Percentiles rank a stretch among this genome's conserved stretches.
Evolutionary conservation across 306 rosid species (phyloP).

Genomic region (Quercus variabilis): DNA sequence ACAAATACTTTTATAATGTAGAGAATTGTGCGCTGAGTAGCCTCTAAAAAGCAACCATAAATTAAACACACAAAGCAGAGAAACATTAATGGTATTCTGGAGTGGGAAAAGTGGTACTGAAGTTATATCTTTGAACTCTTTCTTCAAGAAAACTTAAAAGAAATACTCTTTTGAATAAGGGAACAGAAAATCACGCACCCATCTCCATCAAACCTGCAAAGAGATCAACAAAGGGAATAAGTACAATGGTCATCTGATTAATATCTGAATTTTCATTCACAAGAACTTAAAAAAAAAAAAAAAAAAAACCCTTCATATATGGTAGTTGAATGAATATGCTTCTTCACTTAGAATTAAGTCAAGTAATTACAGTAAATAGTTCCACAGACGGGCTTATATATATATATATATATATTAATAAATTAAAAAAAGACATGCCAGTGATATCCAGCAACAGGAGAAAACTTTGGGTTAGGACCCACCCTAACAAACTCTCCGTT

Average conservation of each 20-base stretch:
- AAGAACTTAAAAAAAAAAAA: no score
- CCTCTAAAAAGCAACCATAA: not conserved
- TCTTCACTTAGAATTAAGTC: not conserved
- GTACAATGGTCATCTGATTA: conserved; percentile 15
- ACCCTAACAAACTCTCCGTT: conserved; percentile 96
- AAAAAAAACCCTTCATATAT: no score
- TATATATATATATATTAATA: no score
- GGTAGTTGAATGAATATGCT: no score
- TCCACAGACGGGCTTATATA: not conserved
- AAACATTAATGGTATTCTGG: not conserved
- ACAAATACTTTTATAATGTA: not conserved
- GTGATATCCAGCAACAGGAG: conserved; percentile 91
- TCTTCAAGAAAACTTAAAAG: conserved; percentile 14
- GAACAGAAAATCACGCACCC: conserved; percentile 59
- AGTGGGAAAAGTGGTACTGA: not conserved
- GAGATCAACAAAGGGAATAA: conserved; percentile 26
- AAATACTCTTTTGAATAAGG: conserved; percentile 11
- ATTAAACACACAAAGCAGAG: not conserved
- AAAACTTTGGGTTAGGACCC: conserved; percentile 81
- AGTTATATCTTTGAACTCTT: not conserved
- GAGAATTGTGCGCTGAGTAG: not conserved
- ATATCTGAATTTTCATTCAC: not conserved
- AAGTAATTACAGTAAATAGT: not conserved
- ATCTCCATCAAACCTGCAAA: conserved; percentile 97
- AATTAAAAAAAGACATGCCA: conserved; percentile 34